Evolutionary conservation across 257 asterid species (phyloP).

Genomic region (Ligustrum vulgare): DNA sequence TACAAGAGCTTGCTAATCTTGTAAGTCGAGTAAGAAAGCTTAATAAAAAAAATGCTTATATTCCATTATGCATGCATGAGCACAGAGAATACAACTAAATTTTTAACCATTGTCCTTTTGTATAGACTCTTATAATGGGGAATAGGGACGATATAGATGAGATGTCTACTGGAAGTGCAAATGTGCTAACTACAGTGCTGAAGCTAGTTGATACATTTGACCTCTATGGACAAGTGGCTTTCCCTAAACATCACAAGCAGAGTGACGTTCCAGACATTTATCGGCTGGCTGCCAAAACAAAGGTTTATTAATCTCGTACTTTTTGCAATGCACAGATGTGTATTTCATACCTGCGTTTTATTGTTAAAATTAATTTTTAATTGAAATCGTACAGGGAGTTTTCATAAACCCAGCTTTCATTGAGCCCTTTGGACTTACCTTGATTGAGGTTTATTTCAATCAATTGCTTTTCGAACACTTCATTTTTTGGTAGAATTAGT

Average conservation of each 20-base stretch:
- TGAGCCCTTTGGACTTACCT: constrained; percentile 55
- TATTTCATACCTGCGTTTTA: neutral
- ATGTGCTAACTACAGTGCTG: constrained; percentile 65
- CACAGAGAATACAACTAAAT: neutral
- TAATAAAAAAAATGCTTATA: too few species aligned
- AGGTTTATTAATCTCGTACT: constrained; percentile 39
- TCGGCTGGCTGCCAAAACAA: constrained; percentile 74
- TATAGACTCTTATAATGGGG: constrained; percentile 88
- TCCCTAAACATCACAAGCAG: constrained; percentile 86
- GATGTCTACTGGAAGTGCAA: constrained; percentile 69
- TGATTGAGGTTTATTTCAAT: constrained; percentile 43
- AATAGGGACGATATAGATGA: constrained; percentile 82
- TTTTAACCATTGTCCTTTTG: neutral
- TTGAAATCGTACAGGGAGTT: constrained; percentile 36
- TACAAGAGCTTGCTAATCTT: constrained; percentile 83
- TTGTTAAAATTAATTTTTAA: neutral
- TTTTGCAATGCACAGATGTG: neutral
- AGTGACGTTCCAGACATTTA: constrained; percentile 79
- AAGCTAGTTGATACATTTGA: constrained; percentile 76
- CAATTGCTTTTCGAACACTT: neutral
- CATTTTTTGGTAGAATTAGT: neutral
- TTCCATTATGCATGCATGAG: neutral
- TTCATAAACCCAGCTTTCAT: constrained; percentile 51
- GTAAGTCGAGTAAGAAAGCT: constrained; percentile 37
- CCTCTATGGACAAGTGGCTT: constrained; percentile 84